These are phyloP conservation scores for Amanita fuliginea DNA, from an alignment of 768 basidiomycete species.

Conservation along the genomic window DNA sequence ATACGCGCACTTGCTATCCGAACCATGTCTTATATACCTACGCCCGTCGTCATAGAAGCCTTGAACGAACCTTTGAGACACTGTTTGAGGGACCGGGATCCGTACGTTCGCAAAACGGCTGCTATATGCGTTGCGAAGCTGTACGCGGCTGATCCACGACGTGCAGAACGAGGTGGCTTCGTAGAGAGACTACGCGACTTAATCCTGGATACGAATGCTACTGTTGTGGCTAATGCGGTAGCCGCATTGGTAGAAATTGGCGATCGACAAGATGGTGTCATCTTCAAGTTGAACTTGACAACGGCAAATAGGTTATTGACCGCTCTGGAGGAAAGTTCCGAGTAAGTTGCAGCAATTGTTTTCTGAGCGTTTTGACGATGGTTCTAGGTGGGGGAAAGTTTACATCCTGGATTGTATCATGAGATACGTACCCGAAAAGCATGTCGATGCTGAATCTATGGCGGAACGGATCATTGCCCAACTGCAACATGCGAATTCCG, in stretches of 20 bases:
- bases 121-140: constrained; percentile 97
- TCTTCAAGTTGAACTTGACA: constrained; percentile 78
- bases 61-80: constrained; percentile 87
- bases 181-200: constrained; percentile 87
- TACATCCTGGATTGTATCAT: constrained; percentile 93
- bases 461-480: constrained; percentile 93
- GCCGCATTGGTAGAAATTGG: constrained; percentile 96
- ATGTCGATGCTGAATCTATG: constrained; percentile 84
- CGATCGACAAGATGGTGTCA: constrained; percentile 89
- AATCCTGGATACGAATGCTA: constrained; percentile 89
- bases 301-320: constrained; percentile 85
- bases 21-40: constrained; percentile 98
- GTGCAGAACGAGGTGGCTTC: constrained; percentile 84
- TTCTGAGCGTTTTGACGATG: constrained; percentile 9
- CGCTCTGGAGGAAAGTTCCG: constrained; percentile 92
- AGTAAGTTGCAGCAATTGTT: constrained; percentile 45
- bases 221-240: constrained; percentile 95
- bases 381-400: constrained; percentile 90
- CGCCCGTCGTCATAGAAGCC: constrained; percentile 77
- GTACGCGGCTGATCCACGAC: constrained; percentile 77
- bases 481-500: constrained; percentile 96
- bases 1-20: constrained; percentile 95
- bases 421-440: constrained; percentile 84
- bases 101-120: constrained; percentile 97
- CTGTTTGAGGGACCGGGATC: constrained; percentile 87